Percentiles rank a stretch among this genome's conserved stretches.
Evolutionary conservation across 2,329 filamentous ascomycete species (phyloP).

Genomic region (Ophiostoma novo-ulmi): DNA sequence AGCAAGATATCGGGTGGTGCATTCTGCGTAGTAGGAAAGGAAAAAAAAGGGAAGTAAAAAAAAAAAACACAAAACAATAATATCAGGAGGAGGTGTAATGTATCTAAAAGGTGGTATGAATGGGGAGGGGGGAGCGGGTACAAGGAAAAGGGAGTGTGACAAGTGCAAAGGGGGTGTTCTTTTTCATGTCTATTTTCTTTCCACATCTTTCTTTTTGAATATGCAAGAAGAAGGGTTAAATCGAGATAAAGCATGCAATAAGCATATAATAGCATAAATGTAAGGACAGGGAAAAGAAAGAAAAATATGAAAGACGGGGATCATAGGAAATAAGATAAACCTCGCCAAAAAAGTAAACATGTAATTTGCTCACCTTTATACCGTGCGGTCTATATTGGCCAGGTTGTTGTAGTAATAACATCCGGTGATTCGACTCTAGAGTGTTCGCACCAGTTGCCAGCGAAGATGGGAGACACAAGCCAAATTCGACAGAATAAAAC

Average conservation of each 20-base stretch:
- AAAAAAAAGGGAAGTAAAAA: not conserved
- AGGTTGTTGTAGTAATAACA: not conserved
- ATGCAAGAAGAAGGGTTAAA: constrained; percentile 1
- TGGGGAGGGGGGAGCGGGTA: constrained; percentile 4
- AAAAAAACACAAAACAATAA: not conserved
- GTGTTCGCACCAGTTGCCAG: not conserved
- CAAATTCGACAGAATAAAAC: not conserved
- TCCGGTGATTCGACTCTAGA: not conserved
- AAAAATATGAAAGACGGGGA: not conserved
- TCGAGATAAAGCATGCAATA: constrained; percentile 6
- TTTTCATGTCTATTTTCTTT: not conserved
- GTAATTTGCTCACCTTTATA: not conserved
- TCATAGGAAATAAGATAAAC: not conserved
- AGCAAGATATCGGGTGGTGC: not conserved
- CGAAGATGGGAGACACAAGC: not conserved
- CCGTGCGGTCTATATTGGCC: not conserved
- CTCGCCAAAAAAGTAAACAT: not conserved
- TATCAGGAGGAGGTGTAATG: not conserved
- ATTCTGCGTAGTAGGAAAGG: not conserved
- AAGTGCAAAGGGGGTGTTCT: not conserved
- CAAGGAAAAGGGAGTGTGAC: constrained; percentile 5
- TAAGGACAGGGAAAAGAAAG: not conserved
- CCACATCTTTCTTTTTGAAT: not conserved
- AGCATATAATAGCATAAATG: not conserved
- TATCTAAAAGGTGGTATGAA: not conserved